Conservation (phyloP, 768 basidiomycete genomes). For the Lentinula sp. region DNA sequence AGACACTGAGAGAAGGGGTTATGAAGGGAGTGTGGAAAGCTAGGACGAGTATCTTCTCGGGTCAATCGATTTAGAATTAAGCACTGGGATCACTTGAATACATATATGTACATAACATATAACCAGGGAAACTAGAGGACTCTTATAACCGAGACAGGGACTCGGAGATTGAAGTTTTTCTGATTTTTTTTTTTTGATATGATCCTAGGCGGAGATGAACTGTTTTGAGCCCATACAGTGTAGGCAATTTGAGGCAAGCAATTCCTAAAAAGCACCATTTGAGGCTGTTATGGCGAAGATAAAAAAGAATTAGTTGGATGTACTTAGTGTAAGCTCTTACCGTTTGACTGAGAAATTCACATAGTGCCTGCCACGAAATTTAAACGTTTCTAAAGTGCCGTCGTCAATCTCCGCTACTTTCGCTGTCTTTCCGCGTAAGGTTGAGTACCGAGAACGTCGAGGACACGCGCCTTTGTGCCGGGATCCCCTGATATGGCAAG, state of each 20-base stretch:
- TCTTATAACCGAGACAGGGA: background rate
- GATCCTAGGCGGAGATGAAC: no score
- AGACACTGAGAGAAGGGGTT: no score
- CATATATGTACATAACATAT: background rate
- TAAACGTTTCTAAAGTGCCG: background rate
- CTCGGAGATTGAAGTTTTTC: background rate
- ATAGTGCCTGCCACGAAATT: background rate
- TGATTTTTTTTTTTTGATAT: no score
- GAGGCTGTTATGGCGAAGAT: background rate
- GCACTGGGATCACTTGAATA: background rate
- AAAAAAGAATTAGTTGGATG: background rate
- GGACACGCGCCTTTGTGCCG: background rate
- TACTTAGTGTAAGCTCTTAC: background rate
- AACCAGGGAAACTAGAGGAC: background rate
- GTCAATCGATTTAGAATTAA: background rate
- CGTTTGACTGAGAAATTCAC: background rate
- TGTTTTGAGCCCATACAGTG: no score
- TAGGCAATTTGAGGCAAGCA: no score
- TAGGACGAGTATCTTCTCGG: no score
- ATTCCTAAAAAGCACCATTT: background rate
- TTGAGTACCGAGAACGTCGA: background rate
- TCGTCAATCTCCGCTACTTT: background rate
- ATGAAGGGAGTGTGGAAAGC: no score
- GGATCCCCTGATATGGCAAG: background rate
- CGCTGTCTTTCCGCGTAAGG: background rate